Evolutionary conservation across 2,329 filamentous ascomycete genomes (phyloP).

Genomic region (Exophiala sp.): DNA sequence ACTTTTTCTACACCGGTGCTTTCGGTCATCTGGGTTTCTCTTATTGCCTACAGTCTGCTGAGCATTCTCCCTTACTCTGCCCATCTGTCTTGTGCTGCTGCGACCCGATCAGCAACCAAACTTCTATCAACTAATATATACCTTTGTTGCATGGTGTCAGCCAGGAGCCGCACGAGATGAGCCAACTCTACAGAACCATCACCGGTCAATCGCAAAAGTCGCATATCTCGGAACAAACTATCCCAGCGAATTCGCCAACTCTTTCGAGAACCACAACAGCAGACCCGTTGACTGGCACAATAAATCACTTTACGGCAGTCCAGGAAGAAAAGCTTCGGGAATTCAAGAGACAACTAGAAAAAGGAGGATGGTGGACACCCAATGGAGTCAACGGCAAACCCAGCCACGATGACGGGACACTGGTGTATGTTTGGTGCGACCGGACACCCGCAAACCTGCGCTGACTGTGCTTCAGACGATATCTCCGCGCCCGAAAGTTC

Average conservation of each 20-base stretch:
- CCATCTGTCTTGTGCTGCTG: too few species aligned
- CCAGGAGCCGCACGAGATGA: slow-evolving; percentile 10
- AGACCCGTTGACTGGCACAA: slow-evolving; percentile 57
- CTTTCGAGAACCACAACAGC: slow-evolving; percentile 26
- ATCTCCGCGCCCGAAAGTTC: slow-evolving; percentile 80
- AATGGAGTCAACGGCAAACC: slow-evolving; percentile 34
- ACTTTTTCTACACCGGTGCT: too few species aligned
- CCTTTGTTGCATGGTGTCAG: too few species aligned
- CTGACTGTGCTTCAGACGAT: slow-evolving; percentile 59
- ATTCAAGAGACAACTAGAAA: slow-evolving; percentile 67
- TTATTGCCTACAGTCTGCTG: too few species aligned
- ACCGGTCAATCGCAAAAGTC: slow-evolving; percentile 29
- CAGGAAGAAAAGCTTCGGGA: slow-evolving; percentile 65
- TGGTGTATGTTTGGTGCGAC: slow-evolving; percentile 39
- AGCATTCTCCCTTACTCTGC: too few species aligned
- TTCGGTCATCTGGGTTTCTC: too few species aligned
- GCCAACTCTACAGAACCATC: slow-evolving; percentile 25
- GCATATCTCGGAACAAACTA: slow-evolving; percentile 24
- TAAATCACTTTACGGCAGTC: slow-evolving; percentile 68
- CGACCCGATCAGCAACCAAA: too few species aligned
- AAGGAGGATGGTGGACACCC: slow-evolving; percentile 55
- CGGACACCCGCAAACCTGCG: slow-evolving; percentile 1
- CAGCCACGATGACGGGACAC: slow-evolving; percentile 47
- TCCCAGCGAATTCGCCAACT: slow-evolving; percentile 5
- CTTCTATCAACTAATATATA: too few species aligned